Conservation (phyloP, 78 protist genomes). For the Speleostelium caveatum region DNA sequence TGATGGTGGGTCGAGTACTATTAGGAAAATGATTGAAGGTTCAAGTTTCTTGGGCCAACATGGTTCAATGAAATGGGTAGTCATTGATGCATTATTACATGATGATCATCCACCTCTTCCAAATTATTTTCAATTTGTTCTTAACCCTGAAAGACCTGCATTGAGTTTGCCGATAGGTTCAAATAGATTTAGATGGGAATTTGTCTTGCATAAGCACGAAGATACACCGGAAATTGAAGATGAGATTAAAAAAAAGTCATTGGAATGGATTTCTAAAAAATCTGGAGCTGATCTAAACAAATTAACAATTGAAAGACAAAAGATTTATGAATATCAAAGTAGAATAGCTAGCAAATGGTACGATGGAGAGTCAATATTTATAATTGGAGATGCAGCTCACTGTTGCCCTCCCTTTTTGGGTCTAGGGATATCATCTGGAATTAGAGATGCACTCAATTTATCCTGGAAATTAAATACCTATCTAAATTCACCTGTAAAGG, state of each 20-base stretch:
- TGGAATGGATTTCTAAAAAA: not conserved
- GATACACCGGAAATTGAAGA: not conserved
- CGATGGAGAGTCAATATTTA: not conserved
- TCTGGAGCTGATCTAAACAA: constrained; percentile 6
- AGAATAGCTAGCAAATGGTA: constrained; percentile 54
- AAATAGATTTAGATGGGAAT: constrained; percentile 23
- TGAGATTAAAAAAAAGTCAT: not conserved
- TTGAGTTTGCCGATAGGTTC: constrained; percentile 26
- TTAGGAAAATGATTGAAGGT: constrained; percentile 4
- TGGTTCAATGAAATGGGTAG: constrained; percentile 32
- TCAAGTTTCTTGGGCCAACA: not conserved
- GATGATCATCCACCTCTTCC: constrained; percentile 41
- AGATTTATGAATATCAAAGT: not conserved
- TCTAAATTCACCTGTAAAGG: not conserved
- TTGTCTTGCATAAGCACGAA: constrained; percentile 1
- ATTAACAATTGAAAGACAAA: constrained; percentile 3
- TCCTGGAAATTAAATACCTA: constrained; percentile 33
- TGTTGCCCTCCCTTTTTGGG: constrained; percentile 55
- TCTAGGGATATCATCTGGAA: constrained; percentile 42
- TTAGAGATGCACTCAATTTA: constrained; percentile 29
- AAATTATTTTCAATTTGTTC: constrained; percentile 23
- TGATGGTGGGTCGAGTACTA: constrained; percentile 35
- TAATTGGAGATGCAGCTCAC: constrained; percentile 61
- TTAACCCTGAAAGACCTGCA: constrained; percentile 26
- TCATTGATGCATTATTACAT: not conserved